Conservation (phyloP, 2,329 filamentous ascomycete species). For the Tolypocladium tropicale region DNA sequence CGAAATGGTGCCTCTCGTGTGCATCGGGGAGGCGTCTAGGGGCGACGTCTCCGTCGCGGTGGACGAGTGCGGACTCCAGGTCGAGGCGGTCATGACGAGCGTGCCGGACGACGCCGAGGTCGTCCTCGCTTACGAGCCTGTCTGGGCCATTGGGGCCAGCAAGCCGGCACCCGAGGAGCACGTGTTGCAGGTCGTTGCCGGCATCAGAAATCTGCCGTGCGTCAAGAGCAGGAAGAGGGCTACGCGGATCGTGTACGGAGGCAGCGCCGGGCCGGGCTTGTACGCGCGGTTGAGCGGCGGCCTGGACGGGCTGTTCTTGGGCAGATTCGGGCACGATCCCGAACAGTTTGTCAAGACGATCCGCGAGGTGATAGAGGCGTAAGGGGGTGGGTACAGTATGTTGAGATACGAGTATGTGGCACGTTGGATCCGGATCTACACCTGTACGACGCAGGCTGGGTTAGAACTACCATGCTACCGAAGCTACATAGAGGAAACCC, state of each 20-base stretch:
- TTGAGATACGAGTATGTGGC: no score
- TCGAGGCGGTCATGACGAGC: conserved; percentile 50
- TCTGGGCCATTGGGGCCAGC: conserved; percentile 76
- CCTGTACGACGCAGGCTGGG: no score
- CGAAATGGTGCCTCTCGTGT: conserved; percentile 67
- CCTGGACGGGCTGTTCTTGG: conserved; percentile 73
- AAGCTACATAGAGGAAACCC: no score
- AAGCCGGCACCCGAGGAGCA: conserved; percentile 63
- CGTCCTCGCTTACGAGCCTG: conserved; percentile 76
- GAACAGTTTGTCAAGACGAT: conserved; percentile 63
- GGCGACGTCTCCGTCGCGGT: conserved; percentile 47
- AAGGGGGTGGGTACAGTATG: no score
- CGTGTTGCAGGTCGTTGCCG: conserved; percentile 59
- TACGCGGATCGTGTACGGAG: conserved; percentile 69
- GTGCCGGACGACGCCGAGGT: conserved; percentile 56
- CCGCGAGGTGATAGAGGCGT: conserved; percentile 51
- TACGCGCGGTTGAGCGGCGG: conserved; percentile 57
- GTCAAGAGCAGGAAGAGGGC: conserved; percentile 40
- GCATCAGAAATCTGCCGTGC: conserved; percentile 45
- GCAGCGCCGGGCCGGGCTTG: conserved; percentile 70
- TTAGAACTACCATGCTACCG: no score
- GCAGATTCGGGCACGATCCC: conserved; percentile 71
- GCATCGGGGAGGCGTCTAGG: conserved; percentile 60
- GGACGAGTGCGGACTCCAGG: conserved; percentile 54
- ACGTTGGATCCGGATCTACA: no score